Evolutionary conservation across 345 rosid species (phyloP).

Genomic region (Euphorbia peplus): DNA sequence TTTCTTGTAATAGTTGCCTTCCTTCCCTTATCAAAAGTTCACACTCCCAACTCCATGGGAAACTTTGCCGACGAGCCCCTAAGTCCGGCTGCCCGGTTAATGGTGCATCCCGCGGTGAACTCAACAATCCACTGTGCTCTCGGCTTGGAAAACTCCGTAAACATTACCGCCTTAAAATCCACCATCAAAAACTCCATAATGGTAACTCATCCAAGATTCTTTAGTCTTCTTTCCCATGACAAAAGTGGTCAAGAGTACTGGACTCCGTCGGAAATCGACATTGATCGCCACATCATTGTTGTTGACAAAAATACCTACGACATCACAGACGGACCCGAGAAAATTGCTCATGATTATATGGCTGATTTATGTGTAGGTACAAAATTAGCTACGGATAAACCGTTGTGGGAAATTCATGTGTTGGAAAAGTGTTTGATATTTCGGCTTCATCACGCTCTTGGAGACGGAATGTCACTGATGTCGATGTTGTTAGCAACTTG

Average conservation of each 20-base stretch:
- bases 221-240: constrained; percentile 49
- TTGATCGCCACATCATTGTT: constrained; percentile 34
- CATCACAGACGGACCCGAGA: not conserved
- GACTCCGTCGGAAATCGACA: constrained; percentile 40
- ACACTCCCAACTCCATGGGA: no score
- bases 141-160: constrained; percentile 28
- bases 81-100: constrained; percentile 53
- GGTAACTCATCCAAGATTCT: constrained; percentile 54
- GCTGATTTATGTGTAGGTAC: constrained; percentile 42
- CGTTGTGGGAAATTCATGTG: constrained; percentile 57
- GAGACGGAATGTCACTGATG: constrained; percentile 58
- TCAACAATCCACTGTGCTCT: constrained; percentile 48
- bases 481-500: constrained; percentile 47
- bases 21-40: not conserved
- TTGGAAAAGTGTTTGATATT: constrained; percentile 38
- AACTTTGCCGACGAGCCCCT: constrained; percentile 37
- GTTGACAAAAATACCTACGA: constrained; percentile 12
- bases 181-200: constrained; percentile 28
- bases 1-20: no score
- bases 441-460: constrained; percentile 55
- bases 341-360: constrained; percentile 36
- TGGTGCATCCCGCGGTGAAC: constrained; percentile 42
- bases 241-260: constrained; percentile 40
- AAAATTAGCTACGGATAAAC: constrained; percentile 40
- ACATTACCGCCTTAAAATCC: constrained; percentile 32